Evolutionary conservation across 495 filamentous ascomycete genomes (phyloP).

Genomic region (Durotheca rogersii): DNA sequence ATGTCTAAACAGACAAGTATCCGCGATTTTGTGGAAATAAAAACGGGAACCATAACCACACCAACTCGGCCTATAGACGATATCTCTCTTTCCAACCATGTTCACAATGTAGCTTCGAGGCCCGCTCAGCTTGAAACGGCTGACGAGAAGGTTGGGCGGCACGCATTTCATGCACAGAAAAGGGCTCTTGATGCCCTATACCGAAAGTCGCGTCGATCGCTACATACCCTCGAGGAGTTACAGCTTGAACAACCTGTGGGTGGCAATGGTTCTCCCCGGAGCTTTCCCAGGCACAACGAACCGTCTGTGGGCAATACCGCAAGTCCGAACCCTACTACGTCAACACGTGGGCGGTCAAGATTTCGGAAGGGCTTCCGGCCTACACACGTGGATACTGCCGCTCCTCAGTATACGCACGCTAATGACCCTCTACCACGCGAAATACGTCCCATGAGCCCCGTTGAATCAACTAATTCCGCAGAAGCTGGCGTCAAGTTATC

Average conservation of each 20-base stretch:
- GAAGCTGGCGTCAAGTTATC: constrained; percentile 47
- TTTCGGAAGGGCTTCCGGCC: constrained; percentile 54
- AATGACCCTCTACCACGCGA: constrained; percentile 48
- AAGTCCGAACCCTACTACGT: constrained; percentile 32
- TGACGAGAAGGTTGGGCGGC: constrained; percentile 21
- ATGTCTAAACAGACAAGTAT: constrained; percentile 39
- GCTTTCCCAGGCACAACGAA: constrained; percentile 16
- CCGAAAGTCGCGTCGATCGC: constrained; percentile 40
- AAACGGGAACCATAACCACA: constrained; percentile 5
- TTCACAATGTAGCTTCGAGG: constrained; percentile 21
- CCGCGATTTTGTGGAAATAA: constrained; percentile 34
- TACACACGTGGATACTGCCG: constrained; percentile 51
- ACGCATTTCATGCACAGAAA: constrained; percentile 45
- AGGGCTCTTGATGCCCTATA: constrained; percentile 51
- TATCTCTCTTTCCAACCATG: constrained; percentile 12
- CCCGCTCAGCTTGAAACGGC: constrained; percentile 54
- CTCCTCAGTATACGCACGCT: constrained; percentile 50
- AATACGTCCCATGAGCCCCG: constrained; percentile 11
- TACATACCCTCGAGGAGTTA: constrained; percentile 19
- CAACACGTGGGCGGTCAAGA: constrained; percentile 31
- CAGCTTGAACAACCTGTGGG: constrained; percentile 33
- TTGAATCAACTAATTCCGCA: constrained; percentile 19
- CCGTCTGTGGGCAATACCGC: constrained; percentile 22
- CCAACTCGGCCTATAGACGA: constrained; percentile 3
- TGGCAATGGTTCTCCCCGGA: constrained; percentile 17